Evolutionary conservation across 768 basidiomycete genomes (phyloP), one percentile per base, ranked within the genome.

Genomic region (Agaricus blazei): DNA sequence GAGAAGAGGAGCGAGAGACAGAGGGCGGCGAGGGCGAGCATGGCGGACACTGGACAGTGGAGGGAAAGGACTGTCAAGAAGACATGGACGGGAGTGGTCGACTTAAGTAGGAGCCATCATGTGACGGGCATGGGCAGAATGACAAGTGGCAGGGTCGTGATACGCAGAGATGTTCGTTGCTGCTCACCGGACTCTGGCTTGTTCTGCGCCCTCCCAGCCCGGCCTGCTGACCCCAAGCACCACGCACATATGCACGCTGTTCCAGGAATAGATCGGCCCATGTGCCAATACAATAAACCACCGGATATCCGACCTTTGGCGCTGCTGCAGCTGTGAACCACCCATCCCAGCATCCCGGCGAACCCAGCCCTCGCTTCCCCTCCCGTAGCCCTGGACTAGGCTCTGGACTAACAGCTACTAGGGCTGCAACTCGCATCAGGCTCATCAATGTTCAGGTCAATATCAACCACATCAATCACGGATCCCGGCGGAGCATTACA

Each of bases 1-100:
- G 69, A 62, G 47, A 69, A 49, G 44, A 72, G 54, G 47, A 70
- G 63, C 24, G 67, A 67, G 57, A 69, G 51, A 58, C 64, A 68
- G 52, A 72, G 48, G 56, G 64, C 64, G 46, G 58, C 63, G 19
- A 66, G 60, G 38, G 64, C 58, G 36, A 67, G 61, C 67, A 68
- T 70, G 61, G 53, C 65, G 43, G 52, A 23, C 36, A 9, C 19
- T 19, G 29, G 41, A n/a, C 28, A 36, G 31, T 24, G 12, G 54
- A 34, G 48, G 53, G 55, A 53, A 59, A 54, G 40, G 47, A 57
- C 51, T 56, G 53, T 51, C 58, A 44, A 59, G 37, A 45, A 31
- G 41, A 56, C 50, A 54, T 65, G 62, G 19, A 65, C 63, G 63
- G 59, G 56, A 55, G 57, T 43, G 54, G 48, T 54, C 40, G 52